Evolutionary conservation across 1,284 basidiomycete genomes (phyloP).

Genomic region (Porogramme epimiltina): DNA sequence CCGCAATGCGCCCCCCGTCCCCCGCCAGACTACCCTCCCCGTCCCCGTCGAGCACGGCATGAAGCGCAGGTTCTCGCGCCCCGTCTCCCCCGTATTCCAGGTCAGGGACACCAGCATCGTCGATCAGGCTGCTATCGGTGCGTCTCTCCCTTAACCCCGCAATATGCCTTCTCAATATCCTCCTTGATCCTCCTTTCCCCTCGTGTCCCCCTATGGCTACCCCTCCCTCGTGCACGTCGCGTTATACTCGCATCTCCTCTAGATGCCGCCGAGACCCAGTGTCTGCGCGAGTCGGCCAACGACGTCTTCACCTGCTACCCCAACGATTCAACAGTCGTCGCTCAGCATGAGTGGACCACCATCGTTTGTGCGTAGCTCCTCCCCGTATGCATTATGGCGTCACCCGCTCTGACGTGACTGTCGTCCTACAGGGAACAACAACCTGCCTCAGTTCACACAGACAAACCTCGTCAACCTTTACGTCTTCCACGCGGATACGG

Average conservation of each 20-base stretch:
- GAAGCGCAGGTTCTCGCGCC: constrained; percentile 30
- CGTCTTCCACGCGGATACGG: constrained; percentile 68
- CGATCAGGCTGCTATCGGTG: constrained; percentile 45
- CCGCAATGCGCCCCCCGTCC: constrained; percentile 36
- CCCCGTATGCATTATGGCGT: neutral
- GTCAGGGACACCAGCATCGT: constrained; percentile 34
- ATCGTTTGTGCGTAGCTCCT: constrained; percentile 67
- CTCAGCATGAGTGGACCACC: constrained; percentile 69
- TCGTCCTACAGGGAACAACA: constrained; percentile 49
- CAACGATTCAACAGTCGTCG: constrained; percentile 46
- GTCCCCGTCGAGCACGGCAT: constrained; percentile 25
- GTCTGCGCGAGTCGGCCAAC: constrained; percentile 53
- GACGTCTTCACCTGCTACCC: constrained; percentile 75
- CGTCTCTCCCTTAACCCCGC: constrained; percentile 24
- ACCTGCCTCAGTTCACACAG: constrained; percentile 45
- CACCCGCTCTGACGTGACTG: neutral
- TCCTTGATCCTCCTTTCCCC: constrained; percentile 2
- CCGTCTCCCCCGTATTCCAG: constrained; percentile 17
- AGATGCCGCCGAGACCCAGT: constrained; percentile 37
- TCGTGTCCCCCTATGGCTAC: constrained; percentile 3
- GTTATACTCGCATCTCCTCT: neutral
- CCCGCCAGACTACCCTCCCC: constrained; percentile 37
- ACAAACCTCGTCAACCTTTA: constrained; percentile 62
- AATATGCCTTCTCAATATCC: constrained; percentile 5
- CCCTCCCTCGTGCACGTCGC: constrained; percentile 1